Base-by-base conservation (phyloP, 805 yeast species). In the Yarrowia deformans region DNA sequence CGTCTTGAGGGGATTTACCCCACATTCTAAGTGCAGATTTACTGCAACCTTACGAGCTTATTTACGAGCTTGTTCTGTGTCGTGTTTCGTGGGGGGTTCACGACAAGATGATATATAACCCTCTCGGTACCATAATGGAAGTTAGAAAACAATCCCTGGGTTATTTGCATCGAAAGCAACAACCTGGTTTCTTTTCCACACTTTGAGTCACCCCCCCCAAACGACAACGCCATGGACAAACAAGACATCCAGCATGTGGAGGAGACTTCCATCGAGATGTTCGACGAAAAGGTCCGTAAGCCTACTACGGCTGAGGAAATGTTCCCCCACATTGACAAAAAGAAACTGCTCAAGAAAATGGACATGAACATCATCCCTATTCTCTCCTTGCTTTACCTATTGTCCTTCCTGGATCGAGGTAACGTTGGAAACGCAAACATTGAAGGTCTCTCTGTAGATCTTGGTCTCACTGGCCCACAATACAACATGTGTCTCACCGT, bases 381-480 rank as follows among this genome's bases (percentile, higher is more conserved):
- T 8, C 58, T 69, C n/a, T 37, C 66, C 1, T 32, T 69, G 18
- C 48, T 67, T 3, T 69, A 69, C 37, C 49, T 69, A 16, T 42
- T 69, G 2, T 54, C 46, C 32, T 64, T 50, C 12, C n/a, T 72
- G 34, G 91, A 88, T 75, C 87, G 87, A 75, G 76, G 80, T 16
- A 78, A 88, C 1, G 81, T 81, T 50, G 79, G 85, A 23, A 84
- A 82, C 56, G 85, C 87, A 0, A 82, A 87, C 14, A 82, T 85
- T 45, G 79, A 83, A 80, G 88, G 86, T 46, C 76, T 83, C 66
- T 78, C 79, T 72, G 76, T 72, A 14, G 87, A 81, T 69, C 76
- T 81, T 71, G 52, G 77, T 16, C 79, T 83, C 79, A 67, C 64
- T 16, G 82, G 85, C 40, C 72, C 72, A 37, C 73, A 78, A 64